phyloP scores from a whole-genome alignment of 331 rosid species.

The Quercus tomentella region DNA sequence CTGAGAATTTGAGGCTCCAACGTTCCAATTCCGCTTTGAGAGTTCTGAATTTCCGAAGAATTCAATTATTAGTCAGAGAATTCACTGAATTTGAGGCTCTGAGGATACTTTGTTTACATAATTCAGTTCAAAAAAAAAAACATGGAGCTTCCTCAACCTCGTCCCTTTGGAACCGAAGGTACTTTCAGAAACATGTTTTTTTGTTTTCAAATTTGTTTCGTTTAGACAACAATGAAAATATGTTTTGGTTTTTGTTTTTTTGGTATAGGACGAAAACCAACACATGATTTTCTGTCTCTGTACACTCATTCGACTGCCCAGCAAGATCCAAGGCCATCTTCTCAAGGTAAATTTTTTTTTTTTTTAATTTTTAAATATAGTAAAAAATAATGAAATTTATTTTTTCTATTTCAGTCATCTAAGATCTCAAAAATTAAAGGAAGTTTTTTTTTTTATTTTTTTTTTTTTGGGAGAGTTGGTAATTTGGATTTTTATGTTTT shows the following conservation, averaged over 20 bases:
- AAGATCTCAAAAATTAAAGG: background rate
- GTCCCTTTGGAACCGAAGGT: conserved; percentile 76
- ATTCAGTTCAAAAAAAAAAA: conserved; percentile 4
- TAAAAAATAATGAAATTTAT: too few species aligned
- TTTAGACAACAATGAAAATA: background rate
- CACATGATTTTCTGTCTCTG: conserved; percentile 92
- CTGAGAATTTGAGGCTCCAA: conserved; percentile 15
- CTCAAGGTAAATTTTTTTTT: conserved; percentile 63
- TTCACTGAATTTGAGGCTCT: conserved; percentile 19
- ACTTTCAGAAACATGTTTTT: conserved; percentile 7
- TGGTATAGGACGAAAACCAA: conserved; percentile 68
- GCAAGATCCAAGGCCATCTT: conserved; percentile 80
- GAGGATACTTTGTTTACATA: conserved; percentile 15
- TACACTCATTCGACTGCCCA: conserved; percentile 67
- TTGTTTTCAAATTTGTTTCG: background rate
- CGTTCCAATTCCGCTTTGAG: background rate
- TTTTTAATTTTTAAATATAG: background rate
- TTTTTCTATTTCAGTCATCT: background rate
- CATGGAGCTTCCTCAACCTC: conserved; percentile 94
- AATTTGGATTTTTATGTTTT: background rate
- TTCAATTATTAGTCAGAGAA: background rate
- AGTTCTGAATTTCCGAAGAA: background rate
- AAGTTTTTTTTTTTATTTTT: background rate
- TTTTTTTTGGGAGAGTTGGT: background rate
- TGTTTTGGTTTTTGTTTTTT: background rate